Base-by-base conservation (phyloP, 1,284 basidiomycete species). In the Ustilago curta region DNA sequence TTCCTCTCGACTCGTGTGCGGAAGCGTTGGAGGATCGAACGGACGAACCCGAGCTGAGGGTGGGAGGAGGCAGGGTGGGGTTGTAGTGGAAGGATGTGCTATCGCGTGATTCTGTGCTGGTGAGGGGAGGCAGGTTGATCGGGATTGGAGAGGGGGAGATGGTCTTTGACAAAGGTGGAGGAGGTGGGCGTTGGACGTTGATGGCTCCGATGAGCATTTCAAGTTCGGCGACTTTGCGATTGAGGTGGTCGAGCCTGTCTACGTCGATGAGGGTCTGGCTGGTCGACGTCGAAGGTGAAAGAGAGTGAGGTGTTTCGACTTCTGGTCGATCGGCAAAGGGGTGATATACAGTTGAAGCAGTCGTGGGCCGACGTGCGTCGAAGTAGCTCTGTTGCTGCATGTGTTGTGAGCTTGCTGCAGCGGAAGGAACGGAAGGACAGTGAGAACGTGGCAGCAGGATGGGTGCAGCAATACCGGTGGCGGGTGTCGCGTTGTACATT, bases 151-250 rank as follows among this genome's bases (percentile, higher is more conserved):
- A 11, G 35, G 35, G 35, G 45, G 27, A 7, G 45, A 16, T 18
- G 21, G 25, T 18, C 27, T 18, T 29, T 9, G 48, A 32, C 16
- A n/a, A 12, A 31, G 25, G 37, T 11, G 31, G 39, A 42, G 37
- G 23, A 25, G 14, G 50, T 2, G 37, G n/a, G 25, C 6, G 18
- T 5, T 43, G 19, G 8, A 35, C 23, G 50, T 48, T 61, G 39
- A 69, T 40, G 8, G 55, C 25, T 18, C 27, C 49, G 23, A 69
- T 52, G 23, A 73, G 49, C 29, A 44, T 32, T 32, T 74, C 58
- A 16, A 74, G 52, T 16, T 59, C 66, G 14, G 69, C 61, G 18
- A 74, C 48, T 42, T 70, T 74, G 19, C 59, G 58, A 6, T 69
- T 59, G 42, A 71, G 51, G 12, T 65, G 59, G 23, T 71, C 63